Evolutionary conservation across 1,284 basidiomycete genomes (phyloP), one percentile per base, ranked within the genome.

Genomic region (Sporisorium exsertum): DNA sequence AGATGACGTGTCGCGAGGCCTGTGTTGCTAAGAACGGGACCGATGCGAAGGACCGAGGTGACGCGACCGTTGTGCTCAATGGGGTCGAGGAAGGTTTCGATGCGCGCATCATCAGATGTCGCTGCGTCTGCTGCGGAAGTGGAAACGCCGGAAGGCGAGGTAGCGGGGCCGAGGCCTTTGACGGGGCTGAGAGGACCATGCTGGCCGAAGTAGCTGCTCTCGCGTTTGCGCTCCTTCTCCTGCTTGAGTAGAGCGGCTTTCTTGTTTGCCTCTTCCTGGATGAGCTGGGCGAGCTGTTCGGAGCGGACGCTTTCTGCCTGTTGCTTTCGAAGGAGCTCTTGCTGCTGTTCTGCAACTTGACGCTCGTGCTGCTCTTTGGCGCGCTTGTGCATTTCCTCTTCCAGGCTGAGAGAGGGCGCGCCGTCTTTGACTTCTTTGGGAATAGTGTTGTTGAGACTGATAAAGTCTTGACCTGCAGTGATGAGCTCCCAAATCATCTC

Each of bases 401-500:
- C 81, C 32, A 84, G 68, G 56, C 82, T 83, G 29, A 80, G 67
- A 18, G 75, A 66, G 3, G 71, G 72, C 18, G 58, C 52, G 20
- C 75, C 65, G 29, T 78, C 65, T 55, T 71, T 71, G 59, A 62
- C 63, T 15, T 64, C 59, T 16, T 54, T 58, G 2, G 74, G 72
- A 0, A 71, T 65, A 2, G 58, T 52, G 46, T 82, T 81, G 70
- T 82, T 67, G 32, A 47, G 4, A 42, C 77, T 81, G 62, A 84
- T 81, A 20, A 68, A 84, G 32, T 84, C 83, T 52, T 83, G 81
- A 3, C 69, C 81, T 27, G 58, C 33, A 8, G 58, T 77, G 53
- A 84, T 80, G 33, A 86, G 74, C 66, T 86, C 85, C 80, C 84
- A 86, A 32, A 86, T 71, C 85, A 86, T 86, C 45, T 86, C 85